These are phyloP conservation scores for Karstenula rhodostoma DNA, from an alignment of 2,329 filamentous ascomycete species.

Conservation along the genomic window DNA sequence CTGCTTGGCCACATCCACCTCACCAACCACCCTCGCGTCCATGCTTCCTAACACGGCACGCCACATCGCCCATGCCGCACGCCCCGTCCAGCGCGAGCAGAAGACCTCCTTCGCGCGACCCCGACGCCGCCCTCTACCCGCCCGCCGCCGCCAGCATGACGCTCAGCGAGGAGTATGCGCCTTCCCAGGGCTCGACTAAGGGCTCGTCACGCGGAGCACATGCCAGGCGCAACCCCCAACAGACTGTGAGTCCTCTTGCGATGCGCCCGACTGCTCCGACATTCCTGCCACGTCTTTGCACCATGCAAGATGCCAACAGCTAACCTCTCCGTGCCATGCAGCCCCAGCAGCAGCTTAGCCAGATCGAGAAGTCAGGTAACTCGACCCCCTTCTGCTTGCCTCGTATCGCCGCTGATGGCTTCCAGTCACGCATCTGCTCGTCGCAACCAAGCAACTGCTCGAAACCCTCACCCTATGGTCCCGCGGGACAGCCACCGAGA, in stretches of 20 bases:
- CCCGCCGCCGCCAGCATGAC: slow-evolving; percentile 25
- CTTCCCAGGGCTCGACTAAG: slow-evolving; percentile 53
- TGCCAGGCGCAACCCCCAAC: slow-evolving; percentile 43
- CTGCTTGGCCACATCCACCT: slow-evolving; percentile 3
- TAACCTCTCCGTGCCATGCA: slow-evolving; percentile 43
- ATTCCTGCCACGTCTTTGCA: background rate
- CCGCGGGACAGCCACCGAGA: slow-evolving; percentile 87
- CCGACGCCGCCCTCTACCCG: slow-evolving; percentile 27
- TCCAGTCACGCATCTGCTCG: slow-evolving; percentile 79
- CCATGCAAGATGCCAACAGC: background rate
- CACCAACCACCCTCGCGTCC: background rate
- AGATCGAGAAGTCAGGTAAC: slow-evolving; percentile 86
- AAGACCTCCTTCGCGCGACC: slow-evolving; percentile 27
- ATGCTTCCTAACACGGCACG: slow-evolving; percentile 2
- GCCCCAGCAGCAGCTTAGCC: slow-evolving; percentile 81
- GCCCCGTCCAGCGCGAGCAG: slow-evolving; percentile 19
- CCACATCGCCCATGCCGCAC: slow-evolving; percentile 22
- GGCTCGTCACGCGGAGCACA: slow-evolving; percentile 70
- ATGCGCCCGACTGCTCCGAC: slow-evolving; percentile 3
- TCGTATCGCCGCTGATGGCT: slow-evolving; percentile 9
- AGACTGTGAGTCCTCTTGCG: slow-evolving; percentile 41
- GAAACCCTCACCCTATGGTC: slow-evolving; percentile 99
- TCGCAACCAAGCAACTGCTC: slow-evolving; percentile 96
- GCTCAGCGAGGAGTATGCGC: slow-evolving; percentile 39
- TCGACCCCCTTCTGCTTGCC: background rate